Evolutionary conservation across 2,329 filamentous ascomycete genomes (phyloP).

Genomic region (Neopestalotiopsis sp.): DNA sequence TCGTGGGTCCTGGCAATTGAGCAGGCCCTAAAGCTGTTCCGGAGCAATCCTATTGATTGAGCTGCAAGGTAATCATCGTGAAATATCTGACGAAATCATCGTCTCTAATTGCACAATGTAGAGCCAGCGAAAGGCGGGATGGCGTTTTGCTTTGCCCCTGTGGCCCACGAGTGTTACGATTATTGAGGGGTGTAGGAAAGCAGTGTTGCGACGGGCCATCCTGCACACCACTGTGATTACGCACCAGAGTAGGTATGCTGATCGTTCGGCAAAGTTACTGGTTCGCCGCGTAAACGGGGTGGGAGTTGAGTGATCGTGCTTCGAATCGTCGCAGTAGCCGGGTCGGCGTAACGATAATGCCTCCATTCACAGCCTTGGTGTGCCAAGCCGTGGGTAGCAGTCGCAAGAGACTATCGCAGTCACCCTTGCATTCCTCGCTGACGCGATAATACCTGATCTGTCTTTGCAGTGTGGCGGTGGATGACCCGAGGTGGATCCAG

Average conservation of each 20-base stretch:
- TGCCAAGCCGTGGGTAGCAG: neutral
- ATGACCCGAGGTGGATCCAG: neutral
- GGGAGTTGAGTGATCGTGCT: neutral
- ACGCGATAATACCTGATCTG: conserved; percentile 1
- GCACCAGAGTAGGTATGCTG: neutral
- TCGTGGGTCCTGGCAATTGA: neutral
- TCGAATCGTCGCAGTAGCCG: neutral
- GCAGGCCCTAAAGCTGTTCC: neutral
- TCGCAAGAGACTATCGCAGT: neutral
- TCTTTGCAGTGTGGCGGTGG: neutral
- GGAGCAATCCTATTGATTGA: neutral
- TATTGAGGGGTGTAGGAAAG: neutral
- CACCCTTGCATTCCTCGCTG: neutral
- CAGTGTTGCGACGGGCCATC: neutral
- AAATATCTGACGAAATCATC: neutral
- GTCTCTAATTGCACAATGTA: neutral
- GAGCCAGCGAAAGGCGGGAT: neutral
- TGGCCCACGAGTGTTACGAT: neutral
- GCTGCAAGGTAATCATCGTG: neutral
- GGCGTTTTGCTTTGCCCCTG: neutral
- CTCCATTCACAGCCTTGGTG: conserved; percentile 9
- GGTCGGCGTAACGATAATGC: conserved; percentile 15
- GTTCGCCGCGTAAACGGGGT: neutral
- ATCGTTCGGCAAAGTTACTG: neutral
- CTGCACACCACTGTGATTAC: neutral